These are phyloP conservation scores for Zea mays DNA, from an alignment of 176 grass and related monocot genomes.

Conservation along the genomic window DNA sequence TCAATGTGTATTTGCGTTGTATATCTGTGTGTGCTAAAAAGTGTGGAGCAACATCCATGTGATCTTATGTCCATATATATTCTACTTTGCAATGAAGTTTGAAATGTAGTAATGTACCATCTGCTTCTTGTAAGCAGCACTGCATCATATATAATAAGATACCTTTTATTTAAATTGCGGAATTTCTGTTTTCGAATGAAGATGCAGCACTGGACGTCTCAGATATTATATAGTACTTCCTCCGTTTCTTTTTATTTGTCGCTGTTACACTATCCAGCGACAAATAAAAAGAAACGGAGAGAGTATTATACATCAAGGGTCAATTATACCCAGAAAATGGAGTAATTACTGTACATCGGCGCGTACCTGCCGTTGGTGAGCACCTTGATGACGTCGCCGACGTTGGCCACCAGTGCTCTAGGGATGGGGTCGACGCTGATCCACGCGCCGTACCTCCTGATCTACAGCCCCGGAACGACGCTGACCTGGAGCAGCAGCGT, in stretches of 20 bases:
- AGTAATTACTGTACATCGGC: no score
- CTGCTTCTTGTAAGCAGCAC: not conserved
- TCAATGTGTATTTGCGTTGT: slow-evolving; percentile 17
- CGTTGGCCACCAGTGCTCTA: no score
- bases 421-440: no score
- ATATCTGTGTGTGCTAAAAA: slow-evolving; percentile 25
- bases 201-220: not conserved
- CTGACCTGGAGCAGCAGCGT: no score
- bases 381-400: no score
- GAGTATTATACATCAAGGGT: not conserved
- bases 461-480: no score
- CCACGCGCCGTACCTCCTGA: no score
- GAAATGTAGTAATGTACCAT: not conserved
- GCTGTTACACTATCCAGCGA: no score
- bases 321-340: not conserved
- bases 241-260: no score
- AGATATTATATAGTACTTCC: not conserved
- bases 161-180: not conserved
- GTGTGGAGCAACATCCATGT: not conserved
- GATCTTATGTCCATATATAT: slow-evolving; percentile 17
- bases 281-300: no score
- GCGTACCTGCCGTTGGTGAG: no score
- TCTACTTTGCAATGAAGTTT: not conserved
- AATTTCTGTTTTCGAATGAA: not conserved
- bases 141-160: not conserved